Conservation (phyloP, 495 filamentous ascomycete species). For the Hyaloscypha variabilis region DNA sequence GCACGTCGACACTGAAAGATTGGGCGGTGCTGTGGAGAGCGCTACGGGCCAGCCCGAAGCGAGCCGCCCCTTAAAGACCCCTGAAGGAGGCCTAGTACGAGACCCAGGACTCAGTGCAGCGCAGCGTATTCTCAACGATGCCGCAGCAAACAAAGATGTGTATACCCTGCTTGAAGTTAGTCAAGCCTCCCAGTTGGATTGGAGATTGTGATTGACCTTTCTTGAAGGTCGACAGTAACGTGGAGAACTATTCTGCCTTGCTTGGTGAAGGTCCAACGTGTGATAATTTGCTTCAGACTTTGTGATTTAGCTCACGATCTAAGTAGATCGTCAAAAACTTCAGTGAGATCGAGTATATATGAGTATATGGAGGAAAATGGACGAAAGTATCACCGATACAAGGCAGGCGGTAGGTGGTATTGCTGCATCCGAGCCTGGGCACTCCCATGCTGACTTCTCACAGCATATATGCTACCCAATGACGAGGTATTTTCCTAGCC, state of each 20-base stretch:
- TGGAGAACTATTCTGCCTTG: background rate
- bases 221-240: background rate
- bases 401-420: slow-evolving; percentile 4
- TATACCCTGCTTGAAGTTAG: background rate
- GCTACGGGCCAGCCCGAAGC: too few relatives aligned
- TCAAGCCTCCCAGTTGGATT: background rate
- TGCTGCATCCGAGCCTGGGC: background rate
- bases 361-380: slow-evolving; percentile 3
- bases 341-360: slow-evolving; percentile 1
- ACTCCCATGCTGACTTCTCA: background rate
- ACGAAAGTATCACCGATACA: slow-evolving; percentile 3
- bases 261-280: background rate
- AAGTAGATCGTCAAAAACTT: background rate
- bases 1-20: too few relatives aligned
- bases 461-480: background rate
- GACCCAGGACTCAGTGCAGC: background rate
- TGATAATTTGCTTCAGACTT: too few relatives aligned
- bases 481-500: background rate
- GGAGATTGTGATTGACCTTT: background rate
- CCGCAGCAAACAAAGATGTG: background rate
- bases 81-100: background rate
- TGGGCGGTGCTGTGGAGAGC: too few relatives aligned
- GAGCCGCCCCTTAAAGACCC: too few relatives aligned
- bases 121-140: background rate
- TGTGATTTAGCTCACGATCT: background rate